Conservation (phyloP, 1,284 basidiomycete genomes). For the Sanghuangporus weigelae region DNA sequence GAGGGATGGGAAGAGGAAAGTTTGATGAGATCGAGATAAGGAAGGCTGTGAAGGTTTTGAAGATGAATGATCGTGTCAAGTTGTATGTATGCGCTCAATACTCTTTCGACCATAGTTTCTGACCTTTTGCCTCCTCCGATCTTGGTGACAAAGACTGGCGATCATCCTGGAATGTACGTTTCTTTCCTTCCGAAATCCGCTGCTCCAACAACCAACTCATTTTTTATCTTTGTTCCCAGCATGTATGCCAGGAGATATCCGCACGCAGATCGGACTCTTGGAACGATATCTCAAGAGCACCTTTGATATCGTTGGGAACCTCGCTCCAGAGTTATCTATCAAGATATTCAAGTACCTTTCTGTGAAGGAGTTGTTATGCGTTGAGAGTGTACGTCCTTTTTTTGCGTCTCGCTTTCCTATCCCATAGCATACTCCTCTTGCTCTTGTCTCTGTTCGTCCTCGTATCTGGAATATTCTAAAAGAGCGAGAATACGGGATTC, state of each 20-base stretch:
- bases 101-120: conserved; percentile 3
- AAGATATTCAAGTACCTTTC: conserved; percentile 62
- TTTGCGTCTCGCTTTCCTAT: not conserved
- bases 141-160: conserved; percentile 27
- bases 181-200: conserved; percentile 4
- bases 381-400: conserved; percentile 42
- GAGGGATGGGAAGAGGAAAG: conserved; percentile 44
- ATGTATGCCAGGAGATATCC: conserved; percentile 72
- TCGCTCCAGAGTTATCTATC: conserved; percentile 64
- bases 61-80: conserved; percentile 63
- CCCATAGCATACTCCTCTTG: not conserved
- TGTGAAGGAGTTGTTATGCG: conserved; percentile 58
- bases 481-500: too few relatives aligned
- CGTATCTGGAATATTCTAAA: too few relatives aligned
- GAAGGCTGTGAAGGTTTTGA: conserved; percentile 54
- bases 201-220: conserved; percentile 5
- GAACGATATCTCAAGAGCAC: conserved; percentile 78
- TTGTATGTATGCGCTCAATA: conserved; percentile 43
- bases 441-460: too few relatives aligned
- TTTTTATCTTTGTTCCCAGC: conserved; percentile 31
- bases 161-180: conserved; percentile 46
- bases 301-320: conserved; percentile 73
- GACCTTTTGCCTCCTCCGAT: not conserved
- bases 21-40: conserved; percentile 68
- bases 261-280: conserved; percentile 70